phyloP scores from a whole-genome alignment of 2,329 filamentous ascomycete genomes.

The Pseudogymnoascus verrucosus region DNA sequence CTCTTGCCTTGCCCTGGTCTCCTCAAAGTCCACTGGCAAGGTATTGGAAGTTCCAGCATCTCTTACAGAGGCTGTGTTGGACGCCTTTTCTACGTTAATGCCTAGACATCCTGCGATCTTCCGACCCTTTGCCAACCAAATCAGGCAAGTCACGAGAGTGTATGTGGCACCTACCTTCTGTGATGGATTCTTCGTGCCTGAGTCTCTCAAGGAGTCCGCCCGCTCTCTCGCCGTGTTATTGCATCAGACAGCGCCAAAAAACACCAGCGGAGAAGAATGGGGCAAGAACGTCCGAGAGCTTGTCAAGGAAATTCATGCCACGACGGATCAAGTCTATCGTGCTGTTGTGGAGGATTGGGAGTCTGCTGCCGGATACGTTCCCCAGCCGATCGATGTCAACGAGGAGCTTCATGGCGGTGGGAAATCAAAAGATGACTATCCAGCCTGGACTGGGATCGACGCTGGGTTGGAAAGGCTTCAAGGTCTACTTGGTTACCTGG shows the following conservation, averaged over 20 bases:
- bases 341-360: constrained; percentile 77
- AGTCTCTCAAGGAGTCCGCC: constrained; percentile 47
- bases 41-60: constrained; percentile 34
- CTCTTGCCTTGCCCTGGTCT: constrained; percentile 62
- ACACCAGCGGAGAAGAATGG: constrained; percentile 72
- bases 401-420: constrained; percentile 41
- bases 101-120: constrained; percentile 79
- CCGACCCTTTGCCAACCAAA: constrained; percentile 63
- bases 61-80: constrained; percentile 60
- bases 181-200: constrained; percentile 40
- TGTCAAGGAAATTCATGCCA: constrained; percentile 58
- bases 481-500: constrained; percentile 57
- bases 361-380: constrained; percentile 46
- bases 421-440: constrained; percentile 43
- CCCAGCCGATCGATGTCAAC: constrained; percentile 37
- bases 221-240: constrained; percentile 62
- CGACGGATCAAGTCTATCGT: constrained; percentile 70
- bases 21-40: constrained; percentile 30
- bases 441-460: constrained; percentile 65
- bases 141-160: constrained; percentile 51
- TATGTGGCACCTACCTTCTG: constrained; percentile 59
- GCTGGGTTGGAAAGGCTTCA: constrained; percentile 63
- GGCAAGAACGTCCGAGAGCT: constrained; percentile 53
- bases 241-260: constrained; percentile 74
- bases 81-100: constrained; percentile 63